These are phyloP conservation scores for Oryza glumipatula DNA, from an alignment of 176 grass and related monocot species.

Conservation along the genomic window DNA sequence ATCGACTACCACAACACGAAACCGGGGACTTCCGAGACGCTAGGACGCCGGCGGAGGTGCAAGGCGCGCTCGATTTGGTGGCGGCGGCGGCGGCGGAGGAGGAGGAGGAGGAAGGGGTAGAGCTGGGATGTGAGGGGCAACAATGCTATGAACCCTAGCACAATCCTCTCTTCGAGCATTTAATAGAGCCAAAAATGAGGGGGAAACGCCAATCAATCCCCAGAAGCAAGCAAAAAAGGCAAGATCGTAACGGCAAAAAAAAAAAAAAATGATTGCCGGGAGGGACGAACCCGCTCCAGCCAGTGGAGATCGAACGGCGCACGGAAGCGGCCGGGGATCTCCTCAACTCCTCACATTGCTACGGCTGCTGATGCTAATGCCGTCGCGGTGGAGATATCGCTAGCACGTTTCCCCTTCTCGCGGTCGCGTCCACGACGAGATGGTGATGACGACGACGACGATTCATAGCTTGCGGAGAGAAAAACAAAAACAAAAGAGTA, in stretches of 20 bases:
- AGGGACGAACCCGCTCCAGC: not conserved
- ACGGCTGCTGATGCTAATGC: not conserved
- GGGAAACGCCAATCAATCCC: not conserved
- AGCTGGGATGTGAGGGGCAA: not conserved
- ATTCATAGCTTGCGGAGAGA: not conserved
- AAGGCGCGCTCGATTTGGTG: conserved; percentile 16
- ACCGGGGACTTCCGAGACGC: not conserved
- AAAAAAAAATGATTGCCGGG: not conserved
- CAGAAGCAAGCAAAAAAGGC: not conserved
- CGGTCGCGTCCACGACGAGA: not conserved
- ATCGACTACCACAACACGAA: not conserved
- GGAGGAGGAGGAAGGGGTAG: not conserved
- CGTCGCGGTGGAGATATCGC: not conserved
- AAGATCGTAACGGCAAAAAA: not conserved
- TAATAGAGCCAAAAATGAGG: not conserved
- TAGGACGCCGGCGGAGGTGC: not conserved
- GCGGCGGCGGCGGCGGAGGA: not conserved
- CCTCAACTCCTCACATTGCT: no score
- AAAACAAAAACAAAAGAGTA: not conserved
- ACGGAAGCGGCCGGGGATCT: no score
- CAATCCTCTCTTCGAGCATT: not conserved
- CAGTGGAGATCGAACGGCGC: not conserved
- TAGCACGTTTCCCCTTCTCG: not conserved
- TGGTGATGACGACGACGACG: not conserved
- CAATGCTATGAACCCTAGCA: conserved; percentile 28